Conservation (phyloP, 257 asterid species). For the Petunia axillaris region DNA sequence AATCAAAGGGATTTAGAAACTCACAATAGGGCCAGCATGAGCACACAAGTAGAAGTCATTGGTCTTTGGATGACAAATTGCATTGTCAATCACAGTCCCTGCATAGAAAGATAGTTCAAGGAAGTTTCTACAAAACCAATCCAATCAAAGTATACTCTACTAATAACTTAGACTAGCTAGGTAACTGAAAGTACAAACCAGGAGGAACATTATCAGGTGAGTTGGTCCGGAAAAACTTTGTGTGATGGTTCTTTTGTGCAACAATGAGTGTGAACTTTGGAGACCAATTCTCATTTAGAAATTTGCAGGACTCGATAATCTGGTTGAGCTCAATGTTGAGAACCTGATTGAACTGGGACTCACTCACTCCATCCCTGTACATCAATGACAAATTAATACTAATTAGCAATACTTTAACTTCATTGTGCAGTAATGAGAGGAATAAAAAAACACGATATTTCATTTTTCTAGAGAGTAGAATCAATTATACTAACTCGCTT, state of each 20-base stretch:
- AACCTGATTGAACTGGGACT: constrained; percentile 77
- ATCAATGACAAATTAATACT: constrained; percentile 3
- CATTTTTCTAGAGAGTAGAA: not conserved
- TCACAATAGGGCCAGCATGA: constrained; percentile 82
- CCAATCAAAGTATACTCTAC: not conserved
- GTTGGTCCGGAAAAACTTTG: constrained; percentile 58
- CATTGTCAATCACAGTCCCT: constrained; percentile 76
- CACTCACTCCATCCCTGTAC: constrained; percentile 76
- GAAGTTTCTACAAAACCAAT: not conserved
- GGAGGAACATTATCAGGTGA: constrained; percentile 67
- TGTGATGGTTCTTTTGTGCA: constrained; percentile 82
- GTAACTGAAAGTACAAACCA: constrained; percentile 37
- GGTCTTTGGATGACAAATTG: constrained; percentile 58
- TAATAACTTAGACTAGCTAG: not conserved
- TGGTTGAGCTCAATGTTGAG: constrained; percentile 68
- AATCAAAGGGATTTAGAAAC: not conserved
- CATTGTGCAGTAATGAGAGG: too few species aligned
- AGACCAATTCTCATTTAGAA: constrained; percentile 50
- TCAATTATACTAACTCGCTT: not conserved
- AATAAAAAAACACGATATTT: too few species aligned
- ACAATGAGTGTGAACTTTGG: constrained; percentile 65
- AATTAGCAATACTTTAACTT: not conserved
- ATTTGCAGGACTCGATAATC: constrained; percentile 68
- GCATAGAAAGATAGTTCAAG: constrained; percentile 25
- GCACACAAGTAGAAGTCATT: constrained; percentile 83